Conservation (phyloP, 148 eudicot genomes). For the Oxyria digyna region DNA sequence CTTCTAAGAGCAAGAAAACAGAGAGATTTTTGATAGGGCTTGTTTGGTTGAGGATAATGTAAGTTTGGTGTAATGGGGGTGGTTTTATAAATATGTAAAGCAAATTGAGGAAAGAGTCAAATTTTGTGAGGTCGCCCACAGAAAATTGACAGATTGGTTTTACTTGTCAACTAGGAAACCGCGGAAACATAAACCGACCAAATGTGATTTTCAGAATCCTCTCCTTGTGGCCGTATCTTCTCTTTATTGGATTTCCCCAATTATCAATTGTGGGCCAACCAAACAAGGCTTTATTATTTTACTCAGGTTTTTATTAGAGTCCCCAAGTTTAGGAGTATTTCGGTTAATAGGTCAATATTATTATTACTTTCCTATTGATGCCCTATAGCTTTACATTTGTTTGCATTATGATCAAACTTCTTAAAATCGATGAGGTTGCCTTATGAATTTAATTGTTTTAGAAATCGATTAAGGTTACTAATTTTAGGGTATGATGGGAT, state of each 20-base stretch:
- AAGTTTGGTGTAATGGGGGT: not conserved
- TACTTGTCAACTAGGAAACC: conserved; percentile 4
- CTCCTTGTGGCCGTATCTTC: conserved; percentile 5
- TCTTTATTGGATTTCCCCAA: not conserved
- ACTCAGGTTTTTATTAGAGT: too few species aligned
- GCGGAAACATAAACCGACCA: conserved; percentile 5
- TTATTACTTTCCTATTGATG: too few species aligned
- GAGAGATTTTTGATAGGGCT: not conserved
- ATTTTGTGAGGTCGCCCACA: not conserved
- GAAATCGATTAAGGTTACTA: too few species aligned
- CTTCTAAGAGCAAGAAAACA: not conserved
- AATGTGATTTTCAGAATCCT: conserved; percentile 3
- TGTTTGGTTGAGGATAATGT: not conserved
- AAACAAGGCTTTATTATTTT: not conserved
- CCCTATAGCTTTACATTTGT: too few species aligned
- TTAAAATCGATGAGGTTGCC: too few species aligned
- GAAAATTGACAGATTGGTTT: not conserved
- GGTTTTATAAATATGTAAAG: not conserved
- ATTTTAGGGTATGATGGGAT: too few species aligned
- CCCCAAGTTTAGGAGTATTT: too few species aligned
- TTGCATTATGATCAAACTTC: too few species aligned
- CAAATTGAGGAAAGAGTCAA: not conserved
- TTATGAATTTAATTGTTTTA: too few species aligned
- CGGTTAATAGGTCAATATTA: too few species aligned
- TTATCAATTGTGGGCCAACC: conserved; percentile 3